phyloP scores from a whole-genome alignment of 2,329 filamentous ascomycete genomes.

The Fusarium albosuccineum region DNA sequence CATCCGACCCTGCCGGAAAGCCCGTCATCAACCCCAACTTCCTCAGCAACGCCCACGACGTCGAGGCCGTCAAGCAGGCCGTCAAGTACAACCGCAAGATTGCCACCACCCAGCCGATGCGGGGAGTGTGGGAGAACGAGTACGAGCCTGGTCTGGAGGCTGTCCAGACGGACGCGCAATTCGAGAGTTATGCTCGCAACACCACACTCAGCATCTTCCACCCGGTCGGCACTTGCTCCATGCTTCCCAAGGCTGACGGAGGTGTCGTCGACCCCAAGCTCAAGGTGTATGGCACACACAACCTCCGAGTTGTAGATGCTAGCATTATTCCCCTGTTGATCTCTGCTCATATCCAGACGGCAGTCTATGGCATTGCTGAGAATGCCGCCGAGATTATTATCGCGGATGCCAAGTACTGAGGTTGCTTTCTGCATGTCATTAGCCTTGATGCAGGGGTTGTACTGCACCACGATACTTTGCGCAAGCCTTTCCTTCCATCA shows the following conservation, averaged over 20 bases:
- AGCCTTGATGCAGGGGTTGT: too few relatives aligned
- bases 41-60: conserved; percentile 45
- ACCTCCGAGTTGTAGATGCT: conserved; percentile 63
- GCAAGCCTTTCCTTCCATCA: too few relatives aligned
- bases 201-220: conserved; percentile 50
- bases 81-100: conserved; percentile 51
- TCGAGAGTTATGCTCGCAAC: conserved; percentile 29
- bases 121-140: conserved; percentile 49
- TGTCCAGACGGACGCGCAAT: conserved; percentile 35
- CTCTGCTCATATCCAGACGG: conserved; percentile 63
- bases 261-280: conserved; percentile 60
- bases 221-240: conserved; percentile 59
- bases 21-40: conserved; percentile 43
- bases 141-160: conserved; percentile 48
- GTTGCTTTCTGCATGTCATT: too few relatives aligned
- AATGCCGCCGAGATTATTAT: conserved; percentile 53
- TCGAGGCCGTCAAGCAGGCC: conserved; percentile 50
- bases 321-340: conserved; percentile 63
- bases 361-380: conserved; percentile 66
- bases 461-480: too few relatives aligned
- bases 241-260: conserved; percentile 60
- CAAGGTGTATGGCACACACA: conserved; percentile 62
- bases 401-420: conserved; percentile 12
- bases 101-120: conserved; percentile 49
- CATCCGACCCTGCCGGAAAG: conserved; percentile 31